Evolutionary conservation across 768 basidiomycete species (phyloP).

Genomic region (Leccinum truebloodii): DNA sequence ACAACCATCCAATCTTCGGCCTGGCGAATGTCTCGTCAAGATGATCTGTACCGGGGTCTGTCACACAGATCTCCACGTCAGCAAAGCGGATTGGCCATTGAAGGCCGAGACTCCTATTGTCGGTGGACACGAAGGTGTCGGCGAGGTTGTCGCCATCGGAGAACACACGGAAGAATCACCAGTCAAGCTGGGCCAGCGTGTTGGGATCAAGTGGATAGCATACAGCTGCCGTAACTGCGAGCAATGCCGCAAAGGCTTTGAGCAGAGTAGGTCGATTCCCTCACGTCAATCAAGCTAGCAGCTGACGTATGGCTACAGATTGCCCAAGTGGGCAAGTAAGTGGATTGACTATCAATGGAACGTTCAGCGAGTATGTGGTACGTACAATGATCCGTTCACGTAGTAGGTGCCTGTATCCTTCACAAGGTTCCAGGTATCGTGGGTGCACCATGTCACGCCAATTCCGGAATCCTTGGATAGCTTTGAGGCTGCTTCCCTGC

Average conservation of each 20-base stretch:
- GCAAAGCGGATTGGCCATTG: slow-evolving; percentile 79
- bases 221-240: slow-evolving; percentile 76
- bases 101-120: slow-evolving; percentile 64
- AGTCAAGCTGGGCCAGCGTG: slow-evolving; percentile 74
- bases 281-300: neutral
- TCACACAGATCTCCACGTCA: slow-evolving; percentile 81
- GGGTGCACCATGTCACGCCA: slow-evolving; percentile 69
- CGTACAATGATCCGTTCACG: slow-evolving; percentile 17
- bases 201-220: slow-evolving; percentile 84
- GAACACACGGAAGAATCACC: slow-evolving; percentile 56
- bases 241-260: slow-evolving; percentile 72
- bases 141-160: slow-evolving; percentile 78
- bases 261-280: slow-evolving; percentile 58
- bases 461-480: slow-evolving; percentile 72
- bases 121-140: slow-evolving; percentile 87
- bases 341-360: slow-evolving; percentile 78
- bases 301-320: slow-evolving; percentile 35
- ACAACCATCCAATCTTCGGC: slow-evolving; percentile 53
- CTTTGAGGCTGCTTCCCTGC: slow-evolving; percentile 68
- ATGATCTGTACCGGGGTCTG: slow-evolving; percentile 82
- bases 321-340: slow-evolving; percentile 60
- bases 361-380: slow-evolving; percentile 70
- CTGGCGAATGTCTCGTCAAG: slow-evolving; percentile 76
- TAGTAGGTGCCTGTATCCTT: neutral
- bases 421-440: slow-evolving; percentile 53